Conservation (phyloP, 2,329 filamentous ascomycete genomes). For the Shiraia sp. region DNA sequence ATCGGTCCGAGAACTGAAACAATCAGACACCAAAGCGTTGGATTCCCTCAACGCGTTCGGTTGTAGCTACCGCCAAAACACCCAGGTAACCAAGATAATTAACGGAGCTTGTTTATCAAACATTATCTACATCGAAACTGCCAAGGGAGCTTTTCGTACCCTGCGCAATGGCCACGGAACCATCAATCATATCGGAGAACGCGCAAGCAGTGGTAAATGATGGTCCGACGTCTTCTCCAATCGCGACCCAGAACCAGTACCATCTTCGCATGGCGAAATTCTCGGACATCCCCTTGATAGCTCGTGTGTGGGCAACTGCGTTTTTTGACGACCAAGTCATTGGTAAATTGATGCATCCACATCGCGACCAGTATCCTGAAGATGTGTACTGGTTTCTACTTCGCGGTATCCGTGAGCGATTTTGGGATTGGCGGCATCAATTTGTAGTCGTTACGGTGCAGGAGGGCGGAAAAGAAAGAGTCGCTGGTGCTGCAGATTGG, state of each 20-base stretch:
- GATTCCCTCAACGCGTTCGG: no score
- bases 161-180: no score
- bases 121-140: no score
- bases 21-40: no score
- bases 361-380: slow-evolving; percentile 29
- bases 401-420: slow-evolving; percentile 27
- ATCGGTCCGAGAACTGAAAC: no score
- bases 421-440: slow-evolving; percentile 35
- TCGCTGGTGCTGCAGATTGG: slow-evolving; percentile 37
- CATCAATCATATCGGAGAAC: no score
- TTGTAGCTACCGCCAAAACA: no score
- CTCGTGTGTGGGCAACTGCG: slow-evolving; percentile 26
- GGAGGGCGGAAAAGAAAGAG: slow-evolving; percentile 6
- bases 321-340: slow-evolving; percentile 41
- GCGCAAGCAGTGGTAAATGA: no score
- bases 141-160: no score
- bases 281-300: slow-evolving; percentile 25
- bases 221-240: no score
- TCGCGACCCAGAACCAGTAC: background rate
- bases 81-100: no score
- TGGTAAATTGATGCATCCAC: slow-evolving; percentile 37
- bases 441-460: slow-evolving; percentile 25
- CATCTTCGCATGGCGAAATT: slow-evolving; percentile 16
- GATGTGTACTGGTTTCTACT: slow-evolving; percentile 37
- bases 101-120: no score